Conservation (phyloP, 768 basidiomycete genomes). For the Leccinum truebloodii region DNA sequence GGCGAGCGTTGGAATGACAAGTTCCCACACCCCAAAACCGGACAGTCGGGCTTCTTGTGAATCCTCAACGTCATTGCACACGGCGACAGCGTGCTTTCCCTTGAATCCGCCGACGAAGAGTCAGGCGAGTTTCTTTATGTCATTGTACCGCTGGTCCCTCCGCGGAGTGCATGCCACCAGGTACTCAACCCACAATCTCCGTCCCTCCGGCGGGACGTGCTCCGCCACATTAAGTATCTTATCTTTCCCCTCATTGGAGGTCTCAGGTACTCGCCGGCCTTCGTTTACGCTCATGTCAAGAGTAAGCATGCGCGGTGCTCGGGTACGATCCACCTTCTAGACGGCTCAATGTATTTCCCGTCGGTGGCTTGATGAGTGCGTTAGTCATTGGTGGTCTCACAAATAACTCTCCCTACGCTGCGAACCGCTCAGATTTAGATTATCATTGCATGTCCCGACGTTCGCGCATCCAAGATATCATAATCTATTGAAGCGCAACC, state of each 20-base stretch:
- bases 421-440: not conserved
- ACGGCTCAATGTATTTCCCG: not conserved
- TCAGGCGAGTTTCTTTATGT: not conserved
- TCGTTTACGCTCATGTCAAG: not conserved
- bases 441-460: not conserved
- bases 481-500: not conserved
- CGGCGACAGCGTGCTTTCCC: too few species aligned
- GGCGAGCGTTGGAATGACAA: conserved; percentile 14
- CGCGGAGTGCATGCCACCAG: not conserved
- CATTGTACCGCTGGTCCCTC: not conserved
- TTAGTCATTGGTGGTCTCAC: not conserved
- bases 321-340: not conserved
- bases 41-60: not conserved
- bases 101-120: not conserved
- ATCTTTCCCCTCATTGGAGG: not conserved
- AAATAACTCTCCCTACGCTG: not conserved
- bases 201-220: not conserved
- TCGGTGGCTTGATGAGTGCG: not conserved
- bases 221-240: not conserved
- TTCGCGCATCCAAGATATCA: not conserved
- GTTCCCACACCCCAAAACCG: conserved; percentile 23
- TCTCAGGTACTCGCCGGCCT: not conserved
- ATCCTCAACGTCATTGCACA: too few species aligned
- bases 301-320: not conserved
- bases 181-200: not conserved